These are phyloP conservation scores for Solanum virginianum DNA, from an alignment of 257 asterid genomes.

Conservation along the genomic window DNA sequence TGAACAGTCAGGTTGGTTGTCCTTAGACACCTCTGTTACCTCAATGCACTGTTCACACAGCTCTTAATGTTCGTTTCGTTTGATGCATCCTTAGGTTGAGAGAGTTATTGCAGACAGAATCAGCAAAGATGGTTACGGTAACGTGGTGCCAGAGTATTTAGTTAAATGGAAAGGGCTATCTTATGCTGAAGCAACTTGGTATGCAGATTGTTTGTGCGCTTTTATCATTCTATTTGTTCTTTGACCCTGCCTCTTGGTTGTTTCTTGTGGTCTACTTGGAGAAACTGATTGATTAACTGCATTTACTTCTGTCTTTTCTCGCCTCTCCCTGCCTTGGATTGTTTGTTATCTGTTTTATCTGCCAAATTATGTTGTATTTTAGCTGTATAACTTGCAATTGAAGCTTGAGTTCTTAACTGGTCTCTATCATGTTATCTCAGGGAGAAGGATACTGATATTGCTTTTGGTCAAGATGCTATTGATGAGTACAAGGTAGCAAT, in stretches of 20 bases:
- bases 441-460: conserved; percentile 86
- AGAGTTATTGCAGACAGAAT: conserved; percentile 85
- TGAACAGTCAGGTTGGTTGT: conserved; percentile 67
- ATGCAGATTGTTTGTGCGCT: background rate
- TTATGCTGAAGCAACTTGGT: conserved; percentile 99
- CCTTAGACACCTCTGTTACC: background rate
- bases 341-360: background rate
- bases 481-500: conserved; percentile 85
- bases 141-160: conserved; percentile 86
- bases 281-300: background rate
- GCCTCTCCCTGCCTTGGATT: background rate
- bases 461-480: conserved; percentile 90
- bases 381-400: background rate
- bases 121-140: conserved; percentile 56
- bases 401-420: conserved; percentile 2
- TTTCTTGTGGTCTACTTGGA: background rate
- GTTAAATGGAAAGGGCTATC: conserved; percentile 98
- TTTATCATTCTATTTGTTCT: background rate
- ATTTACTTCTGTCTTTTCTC: background rate
- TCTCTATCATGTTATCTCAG: conserved; percentile 28
- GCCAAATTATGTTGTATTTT: background rate
- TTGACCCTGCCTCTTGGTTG: background rate
- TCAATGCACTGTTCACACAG: background rate
- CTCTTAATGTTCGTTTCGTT: background rate
- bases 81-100: conserved; percentile 62